Conservation (phyloP, 257 asterid genomes). For the Echium plantagineum region DNA sequence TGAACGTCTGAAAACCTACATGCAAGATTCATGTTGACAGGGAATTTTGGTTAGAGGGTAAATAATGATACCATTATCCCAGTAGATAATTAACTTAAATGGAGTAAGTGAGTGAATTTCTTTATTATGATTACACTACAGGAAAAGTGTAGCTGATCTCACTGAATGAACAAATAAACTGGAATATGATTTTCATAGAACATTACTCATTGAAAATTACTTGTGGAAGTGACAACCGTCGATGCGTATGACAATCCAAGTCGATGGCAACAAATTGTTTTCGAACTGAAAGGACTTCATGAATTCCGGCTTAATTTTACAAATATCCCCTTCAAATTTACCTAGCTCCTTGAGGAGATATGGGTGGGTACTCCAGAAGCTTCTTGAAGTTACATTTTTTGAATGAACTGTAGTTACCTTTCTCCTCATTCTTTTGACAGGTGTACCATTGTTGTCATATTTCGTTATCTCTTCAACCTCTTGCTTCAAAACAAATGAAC, state of each 20-base stretch:
- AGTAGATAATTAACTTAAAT: no score
- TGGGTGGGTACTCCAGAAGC: conserved; percentile 51
- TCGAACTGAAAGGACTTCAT: conserved; percentile 54
- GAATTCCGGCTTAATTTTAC: conserved; percentile 44
- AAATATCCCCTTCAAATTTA: conserved; percentile 33
- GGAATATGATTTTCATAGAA: no score
- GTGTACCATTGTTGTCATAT: conserved; percentile 51
- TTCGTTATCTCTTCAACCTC: conserved; percentile 68
- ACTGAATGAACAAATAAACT: neutral
- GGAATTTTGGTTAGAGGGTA: no score
- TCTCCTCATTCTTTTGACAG: conserved; percentile 54
- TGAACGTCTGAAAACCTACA: conserved; percentile 62
- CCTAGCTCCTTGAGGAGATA: conserved; percentile 55
- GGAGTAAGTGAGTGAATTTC: no score
- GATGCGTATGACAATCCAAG: conserved; percentile 73
- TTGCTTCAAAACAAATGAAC: conserved; percentile 61
- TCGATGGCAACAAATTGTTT: conserved; percentile 46
- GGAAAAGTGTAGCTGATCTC: no score
- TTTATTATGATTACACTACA: no score
- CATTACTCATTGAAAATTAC: conserved; percentile 16
- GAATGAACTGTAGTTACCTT: conserved; percentile 37
- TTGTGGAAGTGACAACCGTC: conserved; percentile 97
- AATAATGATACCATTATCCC: no score
- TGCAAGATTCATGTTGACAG: conserved; percentile 4
- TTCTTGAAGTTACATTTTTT: conserved; percentile 57